Evolutionary conservation across 139 green algal genomes (phyloP), one percentile per base, ranked within the genome.

Genomic region (Zygnema cylindricum): DNA sequence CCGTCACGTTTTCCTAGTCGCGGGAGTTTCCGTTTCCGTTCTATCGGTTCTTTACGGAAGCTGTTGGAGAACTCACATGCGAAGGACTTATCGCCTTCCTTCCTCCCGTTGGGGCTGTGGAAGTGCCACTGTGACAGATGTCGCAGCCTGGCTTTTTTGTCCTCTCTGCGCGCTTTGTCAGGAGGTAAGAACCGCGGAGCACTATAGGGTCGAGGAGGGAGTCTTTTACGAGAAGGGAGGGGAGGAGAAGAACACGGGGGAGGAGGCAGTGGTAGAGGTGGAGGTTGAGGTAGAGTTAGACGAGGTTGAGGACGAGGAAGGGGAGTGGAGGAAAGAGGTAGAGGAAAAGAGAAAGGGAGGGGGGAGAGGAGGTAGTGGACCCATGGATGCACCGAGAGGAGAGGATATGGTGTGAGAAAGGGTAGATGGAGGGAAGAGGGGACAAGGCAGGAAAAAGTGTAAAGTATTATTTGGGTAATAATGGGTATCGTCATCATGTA

Each of bases 31-130:
- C 30, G 25, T 49, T 40, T 82, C 83, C 30, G 32, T 82, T n/a
- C 23, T 81, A 21, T 69, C 71, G 21, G 43, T 89, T 39, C 71
- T 89, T 55, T 89, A 89, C 40, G 84, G 84, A 35, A 71, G 84
- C 25, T 81, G 77, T 71, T 89, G 84, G 84, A 76, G 84, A 33
- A 39, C 40, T 38, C 40, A 89, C 75, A 85, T 84, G 84, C 84
- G 84, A 30, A 33, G 36, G 11, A 30, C 42, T 25, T 89, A 75
- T 69, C 35, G 42, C 11, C 57, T 89, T 69, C 84, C 84, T 1
- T 40, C 38, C 21, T 40, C 73, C 11, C 33, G 43, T 25, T 89
- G 69, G 33, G 25, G 23, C n/a, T 83, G 57, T 54, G 1, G 83
- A 1, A 35, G 40, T 39, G 35, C 32, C 3, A 25, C 25, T 1